These are phyloP conservation scores for Crepidotus variabilis DNA, from an alignment of 768 basidiomycete species.

Conservation along the genomic window DNA sequence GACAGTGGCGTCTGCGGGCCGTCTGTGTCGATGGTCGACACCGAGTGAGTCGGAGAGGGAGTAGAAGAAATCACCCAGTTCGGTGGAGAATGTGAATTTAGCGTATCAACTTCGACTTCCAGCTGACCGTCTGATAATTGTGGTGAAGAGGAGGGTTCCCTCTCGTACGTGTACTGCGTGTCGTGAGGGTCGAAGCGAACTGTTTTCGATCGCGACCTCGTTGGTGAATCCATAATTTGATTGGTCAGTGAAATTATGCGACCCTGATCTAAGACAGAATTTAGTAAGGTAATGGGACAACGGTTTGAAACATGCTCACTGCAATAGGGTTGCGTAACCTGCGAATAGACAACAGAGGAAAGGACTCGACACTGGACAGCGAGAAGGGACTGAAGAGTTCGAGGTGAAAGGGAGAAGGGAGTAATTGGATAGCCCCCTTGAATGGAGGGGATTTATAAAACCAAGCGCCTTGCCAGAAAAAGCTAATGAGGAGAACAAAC, in stretches of 20 bases:
- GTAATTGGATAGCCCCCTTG: background rate
- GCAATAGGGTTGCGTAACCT: background rate
- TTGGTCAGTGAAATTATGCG: too few relatives aligned
- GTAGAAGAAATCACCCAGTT: background rate
- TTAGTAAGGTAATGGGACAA: background rate
- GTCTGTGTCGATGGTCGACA: background rate
- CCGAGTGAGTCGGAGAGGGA: constrained; percentile 4
- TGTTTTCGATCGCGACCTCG: background rate
- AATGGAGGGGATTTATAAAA: constrained; percentile 1
- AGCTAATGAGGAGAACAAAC: constrained; percentile 3
- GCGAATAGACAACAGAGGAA: background rate
- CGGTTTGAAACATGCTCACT: background rate
- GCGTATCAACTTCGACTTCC: background rate
- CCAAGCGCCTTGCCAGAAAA: constrained; percentile 2
- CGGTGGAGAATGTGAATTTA: background rate
- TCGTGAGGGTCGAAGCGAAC: background rate
- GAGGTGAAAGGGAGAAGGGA: background rate
- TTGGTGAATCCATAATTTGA: background rate
- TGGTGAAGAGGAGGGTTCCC: background rate
- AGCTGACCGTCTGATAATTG: background rate
- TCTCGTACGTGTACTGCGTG: background rate
- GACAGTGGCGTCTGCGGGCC: background rate
- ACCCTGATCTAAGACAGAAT: background rate
- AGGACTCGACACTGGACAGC: background rate
- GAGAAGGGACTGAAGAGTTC: background rate